A percentile compares a stretch with the other conserved stretches of the same genome.
phyloP scores from a whole-genome alignment of 2,329 filamentous ascomycete species.

The Colletotrichum magnum region DNA sequence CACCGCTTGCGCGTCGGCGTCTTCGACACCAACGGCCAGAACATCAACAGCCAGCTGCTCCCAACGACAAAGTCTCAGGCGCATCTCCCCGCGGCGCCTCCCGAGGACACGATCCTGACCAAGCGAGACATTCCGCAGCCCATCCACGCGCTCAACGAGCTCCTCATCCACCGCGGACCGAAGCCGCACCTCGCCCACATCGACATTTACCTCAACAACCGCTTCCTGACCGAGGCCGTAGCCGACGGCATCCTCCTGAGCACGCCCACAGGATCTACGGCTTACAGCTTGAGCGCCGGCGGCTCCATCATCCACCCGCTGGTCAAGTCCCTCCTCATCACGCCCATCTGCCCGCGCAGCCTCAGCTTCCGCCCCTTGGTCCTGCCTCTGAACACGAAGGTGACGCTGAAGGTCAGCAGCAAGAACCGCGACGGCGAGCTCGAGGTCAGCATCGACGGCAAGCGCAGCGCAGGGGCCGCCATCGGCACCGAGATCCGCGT shows the following conservation, averaged over 20 bases:
- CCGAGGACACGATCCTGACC: conserved; percentile 38
- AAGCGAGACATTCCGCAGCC: conserved; percentile 51
- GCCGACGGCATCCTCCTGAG: conserved; percentile 96
- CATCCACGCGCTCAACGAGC: conserved; percentile 89
- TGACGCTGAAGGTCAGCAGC: conserved; percentile 85
- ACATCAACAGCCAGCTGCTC: conserved; percentile 67
- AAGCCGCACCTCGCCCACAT: conserved; percentile 93
- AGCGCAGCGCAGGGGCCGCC: conserved; percentile 75
- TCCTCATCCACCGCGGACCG: conserved; percentile 91
- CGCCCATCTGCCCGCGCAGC: conserved; percentile 93
- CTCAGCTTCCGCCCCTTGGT: conserved; percentile 94
- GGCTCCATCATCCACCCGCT: conserved; percentile 95
- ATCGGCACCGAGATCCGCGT: conserved; percentile 90
- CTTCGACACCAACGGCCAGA: conserved; percentile 77
- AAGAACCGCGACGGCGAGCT: conserved; percentile 83
- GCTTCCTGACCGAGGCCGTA: conserved; percentile 92
- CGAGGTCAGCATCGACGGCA: conserved; percentile 85
- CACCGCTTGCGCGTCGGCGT: conserved; percentile 90
- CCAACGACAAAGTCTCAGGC: conserved; percentile 58
- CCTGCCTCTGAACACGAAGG: conserved; percentile 86
- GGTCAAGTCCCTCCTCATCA: conserved; percentile 89
- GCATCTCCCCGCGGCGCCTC: conserved; percentile 46
- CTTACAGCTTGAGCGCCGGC: conserved; percentile 93
- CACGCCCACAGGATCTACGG: conserved; percentile 94
- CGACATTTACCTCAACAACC: conserved; percentile 89